phyloP scores from a whole-genome alignment of 2,329 filamentous ascomycete genomes.

The Sporothrix schenckii region DNA sequence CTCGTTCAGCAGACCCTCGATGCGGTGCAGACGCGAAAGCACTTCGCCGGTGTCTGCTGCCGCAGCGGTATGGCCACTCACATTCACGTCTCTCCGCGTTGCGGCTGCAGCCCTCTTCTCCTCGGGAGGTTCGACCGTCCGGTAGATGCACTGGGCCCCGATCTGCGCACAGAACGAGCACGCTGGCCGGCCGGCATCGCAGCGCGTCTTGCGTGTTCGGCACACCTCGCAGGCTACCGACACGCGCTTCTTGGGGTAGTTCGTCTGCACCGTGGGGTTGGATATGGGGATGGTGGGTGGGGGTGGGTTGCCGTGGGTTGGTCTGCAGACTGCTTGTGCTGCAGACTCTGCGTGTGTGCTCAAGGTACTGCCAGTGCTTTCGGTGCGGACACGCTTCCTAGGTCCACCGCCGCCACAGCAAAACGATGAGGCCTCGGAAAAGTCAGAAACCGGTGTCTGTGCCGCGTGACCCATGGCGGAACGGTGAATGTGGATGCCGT shows the following conservation, averaged over 20 bases:
- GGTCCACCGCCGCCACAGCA: neutral
- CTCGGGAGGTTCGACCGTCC: slow-evolving; percentile 2
- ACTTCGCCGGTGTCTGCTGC: neutral
- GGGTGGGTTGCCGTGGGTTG: neutral
- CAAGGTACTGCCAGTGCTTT: slow-evolving; percentile 11
- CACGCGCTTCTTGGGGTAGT: slow-evolving; percentile 36
- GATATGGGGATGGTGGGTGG: neutral
- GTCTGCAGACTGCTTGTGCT: too few species aligned
- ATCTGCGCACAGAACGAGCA: slow-evolving; percentile 35
- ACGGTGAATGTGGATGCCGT: neutral
- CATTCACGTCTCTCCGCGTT: neutral
- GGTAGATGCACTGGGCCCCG: slow-evolving; percentile 34
- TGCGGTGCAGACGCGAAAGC: neutral
- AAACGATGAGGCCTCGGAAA: slow-evolving; percentile 7
- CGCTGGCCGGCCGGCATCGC: slow-evolving; percentile 34
- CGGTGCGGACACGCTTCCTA: neutral
- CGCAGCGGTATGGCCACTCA: too few species aligned
- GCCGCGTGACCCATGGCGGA: neutral
- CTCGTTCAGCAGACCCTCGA: slow-evolving; percentile 10
- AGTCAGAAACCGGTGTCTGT: neutral
- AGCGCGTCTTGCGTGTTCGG: slow-evolving; percentile 36
- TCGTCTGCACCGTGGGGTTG: neutral
- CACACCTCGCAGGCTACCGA: slow-evolving; percentile 38
- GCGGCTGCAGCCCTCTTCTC: neutral
- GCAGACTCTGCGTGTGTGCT: neutral